These are phyloP conservation scores for Cryptococcus sp. DNA, from an alignment of 1,284 basidiomycete species.

Conservation along the genomic window DNA sequence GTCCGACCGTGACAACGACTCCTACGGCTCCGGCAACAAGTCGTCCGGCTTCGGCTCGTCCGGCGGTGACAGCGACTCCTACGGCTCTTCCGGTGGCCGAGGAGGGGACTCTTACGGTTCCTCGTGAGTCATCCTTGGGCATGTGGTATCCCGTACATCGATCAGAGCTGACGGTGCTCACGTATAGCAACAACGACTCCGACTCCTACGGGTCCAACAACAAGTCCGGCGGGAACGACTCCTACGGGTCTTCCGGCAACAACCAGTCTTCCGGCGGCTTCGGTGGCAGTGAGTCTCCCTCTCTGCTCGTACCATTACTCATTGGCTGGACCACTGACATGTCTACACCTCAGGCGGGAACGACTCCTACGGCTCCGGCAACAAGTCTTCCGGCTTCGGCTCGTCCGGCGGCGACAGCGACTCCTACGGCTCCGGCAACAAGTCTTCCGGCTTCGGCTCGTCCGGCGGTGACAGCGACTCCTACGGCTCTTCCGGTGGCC, in stretches of 20 bases:
- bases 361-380: not conserved
- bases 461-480: not conserved
- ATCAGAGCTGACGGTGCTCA: too few relatives aligned
- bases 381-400: not conserved
- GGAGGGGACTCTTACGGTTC: not conserved
- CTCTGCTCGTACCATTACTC: too few relatives aligned
- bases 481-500: conserved; percentile 3
- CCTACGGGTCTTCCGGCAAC: conserved; percentile 4
- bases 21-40: not conserved
- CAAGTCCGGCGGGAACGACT: conserved; percentile 1
- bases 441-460: not conserved
- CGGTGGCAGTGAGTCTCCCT: not conserved
- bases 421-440: not conserved
- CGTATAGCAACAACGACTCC: too few relatives aligned
- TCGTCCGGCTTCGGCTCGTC: not conserved
- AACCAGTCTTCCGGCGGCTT: not conserved
- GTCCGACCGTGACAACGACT: too few relatives aligned
- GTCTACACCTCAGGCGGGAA: not conserved
- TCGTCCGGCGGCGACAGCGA: not conserved
- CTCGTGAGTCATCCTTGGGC: not conserved
- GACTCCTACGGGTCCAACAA: conserved; percentile 2
- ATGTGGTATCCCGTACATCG: not conserved
- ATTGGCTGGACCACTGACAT: too few relatives aligned
- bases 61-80: not conserved
- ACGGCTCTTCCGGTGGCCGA: too few relatives aligned